These are phyloP conservation scores for Poa pratensis DNA, from an alignment of 176 grass and related monocot species.

Conservation along the genomic window DNA sequence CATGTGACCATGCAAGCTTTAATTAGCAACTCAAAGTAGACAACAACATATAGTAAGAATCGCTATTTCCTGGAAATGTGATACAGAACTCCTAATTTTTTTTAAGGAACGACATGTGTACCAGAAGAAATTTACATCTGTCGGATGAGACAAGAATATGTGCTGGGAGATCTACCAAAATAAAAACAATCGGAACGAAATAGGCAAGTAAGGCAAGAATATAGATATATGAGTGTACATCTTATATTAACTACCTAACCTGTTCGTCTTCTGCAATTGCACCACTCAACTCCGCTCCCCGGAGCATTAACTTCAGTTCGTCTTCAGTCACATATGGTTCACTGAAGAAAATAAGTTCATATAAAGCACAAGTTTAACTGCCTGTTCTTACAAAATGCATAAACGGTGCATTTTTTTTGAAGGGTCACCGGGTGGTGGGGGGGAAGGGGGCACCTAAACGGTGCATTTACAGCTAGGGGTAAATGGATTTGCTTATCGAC, in stretches of 20 bases:
- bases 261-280: slow-evolving; percentile 99
- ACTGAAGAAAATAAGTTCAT: slow-evolving; percentile 51
- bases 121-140: not conserved
- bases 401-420: not conserved
- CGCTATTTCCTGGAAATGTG: slow-evolving; percentile 2
- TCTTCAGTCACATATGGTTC: slow-evolving; percentile 99
- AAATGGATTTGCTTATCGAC: not conserved
- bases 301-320: slow-evolving; percentile 97
- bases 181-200: not conserved
- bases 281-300: slow-evolving; percentile 92
- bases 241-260: slow-evolving; percentile 52
- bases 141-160: not conserved
- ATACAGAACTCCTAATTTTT: not conserved
- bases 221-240: not conserved
- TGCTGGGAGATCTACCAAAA: not conserved
- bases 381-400: slow-evolving; percentile 10
- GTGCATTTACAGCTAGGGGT: not conserved
- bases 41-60: slow-evolving; percentile 1
- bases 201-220: not conserved
- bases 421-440: too few relatives aligned
- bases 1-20: not conserved
- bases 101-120: not conserved
- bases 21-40: slow-evolving; percentile 17
- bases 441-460: too few relatives aligned
- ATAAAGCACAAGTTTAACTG: slow-evolving; percentile 30